Conservation (phyloP, 805 yeast genomes). For the Wickerhamomyces mucosus region DNA sequence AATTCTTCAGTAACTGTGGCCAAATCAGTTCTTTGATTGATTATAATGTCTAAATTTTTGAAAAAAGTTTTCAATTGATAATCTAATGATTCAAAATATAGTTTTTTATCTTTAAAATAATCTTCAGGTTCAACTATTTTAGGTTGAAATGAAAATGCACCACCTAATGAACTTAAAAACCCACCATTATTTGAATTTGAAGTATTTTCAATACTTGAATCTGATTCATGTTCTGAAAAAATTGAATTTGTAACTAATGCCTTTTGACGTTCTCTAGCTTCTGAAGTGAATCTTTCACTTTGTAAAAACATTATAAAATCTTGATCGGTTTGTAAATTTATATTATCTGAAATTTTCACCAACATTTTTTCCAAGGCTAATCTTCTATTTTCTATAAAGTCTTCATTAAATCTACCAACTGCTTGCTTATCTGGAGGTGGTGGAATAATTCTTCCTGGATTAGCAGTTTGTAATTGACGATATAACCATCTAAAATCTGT, state of each 20-base stretch:
- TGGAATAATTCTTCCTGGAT: slow-evolving; percentile 87
- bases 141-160: slow-evolving; percentile 53
- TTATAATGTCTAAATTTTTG: slow-evolving; percentile 63
- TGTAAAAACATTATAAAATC: slow-evolving; percentile 76
- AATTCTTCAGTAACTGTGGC: slow-evolving; percentile 62
- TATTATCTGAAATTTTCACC: slow-evolving; percentile 49
- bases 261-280: slow-evolving; percentile 53
- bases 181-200: slow-evolving; percentile 33
- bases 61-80: slow-evolving; percentile 59
- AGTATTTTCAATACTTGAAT: no score
- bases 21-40: slow-evolving; percentile 68
- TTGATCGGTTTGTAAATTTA: slow-evolving; percentile 52
- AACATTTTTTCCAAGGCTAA: slow-evolving; percentile 83
- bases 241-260: slow-evolving; percentile 40
- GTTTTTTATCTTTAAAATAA: slow-evolving; percentile 61
- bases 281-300: slow-evolving; percentile 60
- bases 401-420: slow-evolving; percentile 85
- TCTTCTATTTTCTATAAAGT: slow-evolving; percentile 80
- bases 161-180: slow-evolving; percentile 59
- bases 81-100: slow-evolving; percentile 64
- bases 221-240: slow-evolving; percentile 20
- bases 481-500: slow-evolving; percentile 92
- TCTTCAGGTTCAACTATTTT: slow-evolving; percentile 73
- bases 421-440: slow-evolving; percentile 95
- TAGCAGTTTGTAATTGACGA: slow-evolving; percentile 74